Evolutionary conservation across 2,329 filamentous ascomycete genomes (phyloP), one percentile per base, ranked within the genome.

Genomic region (Aspergillus fijiensis): DNA sequence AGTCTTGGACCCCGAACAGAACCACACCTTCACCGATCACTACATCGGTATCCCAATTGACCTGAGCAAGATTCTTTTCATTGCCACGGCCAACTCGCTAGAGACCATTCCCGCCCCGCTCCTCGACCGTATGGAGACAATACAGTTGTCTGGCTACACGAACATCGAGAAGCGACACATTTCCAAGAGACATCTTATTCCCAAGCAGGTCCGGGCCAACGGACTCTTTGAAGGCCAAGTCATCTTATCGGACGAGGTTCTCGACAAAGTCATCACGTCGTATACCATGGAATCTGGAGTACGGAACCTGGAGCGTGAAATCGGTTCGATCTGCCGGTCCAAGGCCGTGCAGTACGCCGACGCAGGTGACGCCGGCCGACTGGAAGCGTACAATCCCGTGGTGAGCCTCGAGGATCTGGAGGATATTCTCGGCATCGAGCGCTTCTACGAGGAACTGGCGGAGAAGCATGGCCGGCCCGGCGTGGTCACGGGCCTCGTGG

Each of bases 211-310:
- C 69, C 88, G 87, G 53, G 89, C 91, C 57, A 99, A 99, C 72
- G 95, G 95, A 27, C 85, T 99, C 55, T 82, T 82, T 52, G 81
- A 88, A 27, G 87, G 88, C 51, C 89, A 96, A 69, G 85, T 99
- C 52, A 77, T 83, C 42, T 87, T 99, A 63, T 86, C 86, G 49
- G 88, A 91, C 61, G 90, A 94, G 33, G 93, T 97, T 3, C 85
- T 99, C 59, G 92, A 94, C 76, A 96, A 96, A 76, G 92, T 97
- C 66, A 98, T 98, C 69, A 95, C 95, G 70, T 89, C 90, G 29
- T 99, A 99, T 80, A 99, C 95, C 47, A 92, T 94, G 64, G 95
- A 99, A 78, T 91, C 94, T 55, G 95, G 95, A 47, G 95, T 99
- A 33, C 92, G 95, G 68, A 98, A 96, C 71, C 84, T 99, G 23